Percentiles rank a stretch among this genome's conserved stretches.
Conservation (phyloP, 1,284 basidiomycete species). For the Omphalotus olearius region DNA sequence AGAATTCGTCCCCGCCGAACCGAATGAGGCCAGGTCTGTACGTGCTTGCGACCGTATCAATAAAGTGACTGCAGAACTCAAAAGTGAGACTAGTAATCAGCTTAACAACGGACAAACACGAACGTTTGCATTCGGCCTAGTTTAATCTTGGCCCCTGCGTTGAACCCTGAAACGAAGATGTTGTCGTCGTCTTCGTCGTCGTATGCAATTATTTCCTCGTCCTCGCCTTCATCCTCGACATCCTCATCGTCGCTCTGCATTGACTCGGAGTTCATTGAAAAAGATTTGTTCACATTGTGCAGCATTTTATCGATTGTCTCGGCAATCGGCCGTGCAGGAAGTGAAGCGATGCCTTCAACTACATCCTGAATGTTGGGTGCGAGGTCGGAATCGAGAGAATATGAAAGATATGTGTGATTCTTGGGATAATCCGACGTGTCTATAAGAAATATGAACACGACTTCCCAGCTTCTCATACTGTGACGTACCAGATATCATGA, state of each 20-base stretch:
- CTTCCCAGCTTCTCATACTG: not conserved
- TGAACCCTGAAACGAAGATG: not conserved
- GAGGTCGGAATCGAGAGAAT: slow-evolving; percentile 38
- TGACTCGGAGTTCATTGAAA: slow-evolving; percentile 18
- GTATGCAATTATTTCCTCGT: slow-evolving; percentile 21
- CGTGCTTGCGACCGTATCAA: slow-evolving; percentile 45
- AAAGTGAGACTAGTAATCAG: not conserved
- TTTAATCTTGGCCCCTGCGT: not conserved
- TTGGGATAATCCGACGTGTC: slow-evolving; percentile 63
- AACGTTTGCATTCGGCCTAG: slow-evolving; percentile 21
- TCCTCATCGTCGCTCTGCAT: slow-evolving; percentile 29
- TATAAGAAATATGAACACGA: slow-evolving; percentile 18
- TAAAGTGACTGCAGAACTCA: slow-evolving; percentile 40
- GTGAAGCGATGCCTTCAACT: slow-evolving; percentile 39
- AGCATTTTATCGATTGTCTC: slow-evolving; percentile 37
- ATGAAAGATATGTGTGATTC: slow-evolving; percentile 50
- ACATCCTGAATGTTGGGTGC: slow-evolving; percentile 32
- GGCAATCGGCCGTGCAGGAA: slow-evolving; percentile 37
- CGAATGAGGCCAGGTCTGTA: slow-evolving; percentile 53
- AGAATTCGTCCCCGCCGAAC: slow-evolving; percentile 41
- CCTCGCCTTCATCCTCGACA: slow-evolving; percentile 34
- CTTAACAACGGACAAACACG: not conserved
- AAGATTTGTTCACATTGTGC: slow-evolving; percentile 21
- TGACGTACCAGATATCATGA: slow-evolving; percentile 50
- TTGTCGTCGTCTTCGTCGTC: not conserved